These are phyloP conservation scores for Basidiobolus meristosporus DNA, from an alignment of 371 early-diverging fungal species.

Conservation along the genomic window DNA sequence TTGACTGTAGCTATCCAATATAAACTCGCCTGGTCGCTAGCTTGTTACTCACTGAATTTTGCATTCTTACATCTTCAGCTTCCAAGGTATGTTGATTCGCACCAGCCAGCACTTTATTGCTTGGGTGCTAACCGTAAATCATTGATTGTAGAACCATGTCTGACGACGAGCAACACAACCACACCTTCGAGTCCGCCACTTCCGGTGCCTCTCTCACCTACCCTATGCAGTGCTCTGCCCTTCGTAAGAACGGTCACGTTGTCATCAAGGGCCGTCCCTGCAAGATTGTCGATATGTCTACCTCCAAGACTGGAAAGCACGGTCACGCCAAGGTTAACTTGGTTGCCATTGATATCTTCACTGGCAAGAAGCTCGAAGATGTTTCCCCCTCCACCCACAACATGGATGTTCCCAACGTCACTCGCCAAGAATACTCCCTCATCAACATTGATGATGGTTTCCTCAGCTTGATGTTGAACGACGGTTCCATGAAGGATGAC, in stretches of 20 bases:
- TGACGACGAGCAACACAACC: conserved; percentile 36
- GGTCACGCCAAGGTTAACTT: conserved; percentile 99
- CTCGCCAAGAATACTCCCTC: conserved; percentile 66
- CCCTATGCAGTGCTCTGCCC: conserved; percentile 97
- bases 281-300: conserved; percentile 96
- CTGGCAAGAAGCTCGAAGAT: conserved; percentile 84
- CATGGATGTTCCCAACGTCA: conserved; percentile 95
- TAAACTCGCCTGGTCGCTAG: too few relatives aligned
- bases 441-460: conserved; percentile 85
- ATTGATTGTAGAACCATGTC: too few relatives aligned
- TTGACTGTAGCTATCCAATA: too few relatives aligned
- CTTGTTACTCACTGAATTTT: too few relatives aligned
- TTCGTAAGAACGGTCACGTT: conserved; percentile 96
- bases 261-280: conserved; percentile 96
- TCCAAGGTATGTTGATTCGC: too few relatives aligned
- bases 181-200: conserved; percentile 46
- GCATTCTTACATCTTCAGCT: too few relatives aligned
- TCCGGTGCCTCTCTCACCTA: conserved; percentile 84
- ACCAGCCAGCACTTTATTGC: too few relatives aligned
- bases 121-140: too few relatives aligned
- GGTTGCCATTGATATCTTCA: conserved; percentile 92
- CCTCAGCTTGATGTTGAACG: conserved; percentile 65
- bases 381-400: conserved; percentile 98
- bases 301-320: conserved; percentile 97
- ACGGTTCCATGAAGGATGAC: conserved; percentile 84